These are phyloP conservation scores for Pseudogymnoascus sp. DNA, from an alignment of 2,329 filamentous ascomycete genomes.

Conservation along the genomic window DNA sequence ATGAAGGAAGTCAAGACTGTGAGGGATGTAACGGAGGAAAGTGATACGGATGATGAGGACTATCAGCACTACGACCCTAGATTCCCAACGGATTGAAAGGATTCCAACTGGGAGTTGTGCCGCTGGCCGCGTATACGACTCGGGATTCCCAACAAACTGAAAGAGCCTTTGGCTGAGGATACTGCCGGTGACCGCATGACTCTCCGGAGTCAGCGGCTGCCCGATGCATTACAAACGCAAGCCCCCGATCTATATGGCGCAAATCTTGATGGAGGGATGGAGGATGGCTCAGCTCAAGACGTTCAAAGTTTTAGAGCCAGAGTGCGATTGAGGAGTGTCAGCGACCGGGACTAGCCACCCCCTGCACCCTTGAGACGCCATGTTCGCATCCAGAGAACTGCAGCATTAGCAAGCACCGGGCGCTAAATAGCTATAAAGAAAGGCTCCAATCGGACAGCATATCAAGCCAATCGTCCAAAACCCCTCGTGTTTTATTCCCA, in stretches of 20 bases:
- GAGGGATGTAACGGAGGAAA: conserved; percentile 35
- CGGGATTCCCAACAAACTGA: neutral
- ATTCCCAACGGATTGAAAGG: conserved; percentile 49
- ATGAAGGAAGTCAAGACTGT: conserved; percentile 24
- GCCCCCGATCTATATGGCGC: neutral
- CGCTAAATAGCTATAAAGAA: neutral
- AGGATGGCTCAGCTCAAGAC: neutral
- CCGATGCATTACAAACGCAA: neutral
- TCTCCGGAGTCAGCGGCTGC: neutral
- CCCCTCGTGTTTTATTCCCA: neutral
- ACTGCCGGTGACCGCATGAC: neutral
- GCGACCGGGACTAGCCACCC: neutral
- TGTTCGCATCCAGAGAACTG: neutral
- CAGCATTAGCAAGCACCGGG: neutral
- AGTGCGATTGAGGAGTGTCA: neutral
- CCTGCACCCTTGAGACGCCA: neutral
- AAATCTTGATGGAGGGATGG: neutral
- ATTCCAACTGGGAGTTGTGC: neutral
- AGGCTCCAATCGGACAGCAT: neutral
- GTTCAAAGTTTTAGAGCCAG: neutral
- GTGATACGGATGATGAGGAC: conserved; percentile 61
- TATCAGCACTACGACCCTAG: conserved; percentile 61
- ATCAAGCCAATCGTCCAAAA: neutral
- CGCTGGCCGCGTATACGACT: neutral
- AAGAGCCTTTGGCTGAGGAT: neutral